Base-by-base conservation (phyloP, 1,284 basidiomycete species). In the Trametes hirsuta region DNA sequence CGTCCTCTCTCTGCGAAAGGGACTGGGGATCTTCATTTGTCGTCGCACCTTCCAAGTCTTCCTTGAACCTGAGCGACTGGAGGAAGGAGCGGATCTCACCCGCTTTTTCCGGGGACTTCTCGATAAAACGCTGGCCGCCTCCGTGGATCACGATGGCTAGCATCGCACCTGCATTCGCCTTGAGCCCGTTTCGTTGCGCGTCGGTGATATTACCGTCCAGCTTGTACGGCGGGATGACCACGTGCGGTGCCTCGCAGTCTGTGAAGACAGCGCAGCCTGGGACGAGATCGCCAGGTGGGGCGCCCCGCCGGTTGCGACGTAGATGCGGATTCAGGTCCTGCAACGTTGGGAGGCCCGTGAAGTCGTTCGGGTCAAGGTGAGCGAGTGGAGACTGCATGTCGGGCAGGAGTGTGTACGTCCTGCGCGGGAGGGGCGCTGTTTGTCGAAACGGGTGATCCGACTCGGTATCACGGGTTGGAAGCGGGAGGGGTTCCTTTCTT, bases 111-210 rank as follows among this genome's bases (percentile, higher is more conserved):
- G 53, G 53, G 35, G 46, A 40, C 22, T 46, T n/a, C 15, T 11
- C 5, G 37, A 55, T 40, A 46, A 39, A 55, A 4, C 53, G 53
- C 18, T 55, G 53, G 2, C 53, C 53, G 0, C 53, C 53, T 6
- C 53, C 53, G n/a, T 55, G 53, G 37, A 55, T 55, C 37, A 55
- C 53, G 2, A 46, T 46, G 14, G 53, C 53, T 3, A 55, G 53
- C 22, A 55, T 18, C 12, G 45, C 21, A 10, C 14, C 34, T 4
- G 21, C n/a, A 18, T 30, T 39, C 21, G 35, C 24, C n/a, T 18
- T 25, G 36, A 55, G 21, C 2, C n/a, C 46, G 6, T 22, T 14
- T 37, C 48, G 45, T 39, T 55, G 53, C 2, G 14, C 37, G 3
- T 18, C 8, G 12, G 24, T 18, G 46, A 40, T 34, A 30, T 55